phyloP scores from a whole-genome alignment of 1,284 basidiomycete genomes.

The Puccinia polysora region DNA sequence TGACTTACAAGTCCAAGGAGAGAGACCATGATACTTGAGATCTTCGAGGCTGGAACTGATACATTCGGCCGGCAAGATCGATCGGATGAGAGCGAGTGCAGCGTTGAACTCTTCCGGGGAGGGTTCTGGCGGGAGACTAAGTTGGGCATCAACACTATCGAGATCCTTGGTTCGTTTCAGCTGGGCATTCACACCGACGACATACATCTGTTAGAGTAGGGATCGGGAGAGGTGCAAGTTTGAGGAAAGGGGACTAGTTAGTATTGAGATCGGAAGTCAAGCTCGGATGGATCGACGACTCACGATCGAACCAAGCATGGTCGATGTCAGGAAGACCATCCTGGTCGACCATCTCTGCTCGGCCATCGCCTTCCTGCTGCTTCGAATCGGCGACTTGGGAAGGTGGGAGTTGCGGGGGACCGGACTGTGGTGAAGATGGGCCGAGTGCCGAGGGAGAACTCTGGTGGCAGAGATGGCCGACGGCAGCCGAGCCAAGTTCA shows the following conservation, averaged over 20 bases:
- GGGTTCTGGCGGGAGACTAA: neutral
- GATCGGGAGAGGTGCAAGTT: too few relatives aligned
- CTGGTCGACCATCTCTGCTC: constrained; percentile 39
- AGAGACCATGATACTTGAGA: constrained; percentile 16
- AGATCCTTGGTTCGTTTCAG: neutral
- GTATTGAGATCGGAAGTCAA: neutral
- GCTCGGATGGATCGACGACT: neutral
- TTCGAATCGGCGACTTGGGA: neutral
- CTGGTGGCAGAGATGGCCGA: too few relatives aligned
- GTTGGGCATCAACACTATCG: neutral
- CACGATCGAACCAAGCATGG: constrained; percentile 28
- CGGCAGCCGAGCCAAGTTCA: too few relatives aligned
- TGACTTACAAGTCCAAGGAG: constrained; percentile 16
- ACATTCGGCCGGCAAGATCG: neutral
- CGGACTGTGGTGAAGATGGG: too few relatives aligned
- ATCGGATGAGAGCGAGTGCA: neutral
- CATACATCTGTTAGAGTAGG: constrained; percentile 22
- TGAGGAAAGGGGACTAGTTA: neutral
- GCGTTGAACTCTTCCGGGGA: constrained; percentile 2
- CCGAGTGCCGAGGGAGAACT: too few relatives aligned
- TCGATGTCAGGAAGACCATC: constrained; percentile 31
- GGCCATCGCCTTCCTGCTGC: neutral
- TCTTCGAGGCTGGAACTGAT: constrained; percentile 13
- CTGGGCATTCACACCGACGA: constrained; percentile 34
- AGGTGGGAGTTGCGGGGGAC: too few relatives aligned